Base-by-base conservation (phyloP, 2,329 filamentous ascomycete species). In the Shiraia bambusicola region DNA sequence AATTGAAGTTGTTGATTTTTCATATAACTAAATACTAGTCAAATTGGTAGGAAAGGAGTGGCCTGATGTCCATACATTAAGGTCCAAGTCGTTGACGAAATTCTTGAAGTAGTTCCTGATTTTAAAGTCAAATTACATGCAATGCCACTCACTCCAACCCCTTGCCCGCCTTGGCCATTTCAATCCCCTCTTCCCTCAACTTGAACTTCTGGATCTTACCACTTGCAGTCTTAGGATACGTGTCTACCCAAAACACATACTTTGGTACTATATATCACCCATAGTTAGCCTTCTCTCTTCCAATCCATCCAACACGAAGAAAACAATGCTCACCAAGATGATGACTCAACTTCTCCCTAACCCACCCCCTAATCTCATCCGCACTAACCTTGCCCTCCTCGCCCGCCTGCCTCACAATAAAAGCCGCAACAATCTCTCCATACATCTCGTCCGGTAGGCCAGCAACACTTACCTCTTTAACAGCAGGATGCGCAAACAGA, bases 201-300 rank as follows among this genome's bases (percentile, higher is more conserved):
- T 86, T 92, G 66, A 87, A 96, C 73, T 97, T 96, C 72, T 95
- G 89, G 41, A 97, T 91, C 80, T 98, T 98, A 16, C 92, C 92
- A 66, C 89, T 95, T 5, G 90, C 87, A 26, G 93, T 98, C 78
- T 95, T 96, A 14, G 92, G 92, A 65, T 88, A 94, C n/a, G 83
- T 80, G 1, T 84, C 77, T 0, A 87, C 76, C 79, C 87, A 95
- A 64, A 95, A 95, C n/a, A 97, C 79, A 63, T 92, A 82, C 69
- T 87, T 93, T 0, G 92, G 92, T 37, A 88, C 88, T 78, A 40
- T 33, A 16, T 22, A 22, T 22, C 19, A 22, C 19, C 5, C 37
- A 40, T 28, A 42, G 29, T 47, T 27, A 33, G 31, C 34, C n/a
- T n/a, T n/a, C n/a, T n/a, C n/a, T n/a, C n/a, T n/a, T n/a, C n/a